Evolutionary conservation across 768 basidiomycete species (phyloP).

Genomic region (Steccherinum ochraceum): DNA sequence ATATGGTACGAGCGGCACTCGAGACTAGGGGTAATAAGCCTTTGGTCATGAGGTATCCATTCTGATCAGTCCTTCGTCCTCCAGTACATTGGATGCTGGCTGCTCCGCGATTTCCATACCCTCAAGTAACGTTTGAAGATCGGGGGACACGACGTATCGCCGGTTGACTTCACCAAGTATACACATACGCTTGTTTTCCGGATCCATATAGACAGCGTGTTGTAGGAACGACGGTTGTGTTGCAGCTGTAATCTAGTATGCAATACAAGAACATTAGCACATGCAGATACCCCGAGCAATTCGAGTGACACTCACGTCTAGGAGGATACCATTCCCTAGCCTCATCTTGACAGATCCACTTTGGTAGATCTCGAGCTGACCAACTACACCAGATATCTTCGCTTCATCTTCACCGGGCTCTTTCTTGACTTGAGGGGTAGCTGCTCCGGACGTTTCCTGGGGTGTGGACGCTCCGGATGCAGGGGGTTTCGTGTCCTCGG

Average conservation of each 20-base stretch:
- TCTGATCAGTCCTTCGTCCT: conserved; percentile 43
- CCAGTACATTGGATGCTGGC: conserved; percentile 20
- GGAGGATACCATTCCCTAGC: conserved; percentile 69
- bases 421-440: conserved; percentile 20
- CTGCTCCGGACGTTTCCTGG: conserved; percentile 18
- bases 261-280: no score
- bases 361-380: conserved; percentile 77
- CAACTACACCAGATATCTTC: conserved; percentile 70
- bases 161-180: conserved; percentile 86
- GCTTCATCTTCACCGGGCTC: conserved; percentile 20
- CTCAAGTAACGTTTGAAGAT: conserved; percentile 67
- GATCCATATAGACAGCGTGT: conserved; percentile 74
- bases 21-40: no score
- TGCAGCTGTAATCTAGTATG: conserved; percentile 65
- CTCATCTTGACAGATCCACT: conserved; percentile 87
- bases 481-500: conserved; percentile 50
- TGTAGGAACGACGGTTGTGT: conserved; percentile 86
- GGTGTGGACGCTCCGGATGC: conserved; percentile 22
- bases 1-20: no score
- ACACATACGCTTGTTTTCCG: conserved; percentile 46
- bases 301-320: conserved; percentile 55
- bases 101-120: conserved; percentile 55
- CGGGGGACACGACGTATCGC: conserved; percentile 78
- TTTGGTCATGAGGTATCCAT: conserved; percentile 43
- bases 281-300: no score